phyloP scores from a whole-genome alignment of 352 stramenopile genomes.

The Globisporangium recalcitrans region DNA sequence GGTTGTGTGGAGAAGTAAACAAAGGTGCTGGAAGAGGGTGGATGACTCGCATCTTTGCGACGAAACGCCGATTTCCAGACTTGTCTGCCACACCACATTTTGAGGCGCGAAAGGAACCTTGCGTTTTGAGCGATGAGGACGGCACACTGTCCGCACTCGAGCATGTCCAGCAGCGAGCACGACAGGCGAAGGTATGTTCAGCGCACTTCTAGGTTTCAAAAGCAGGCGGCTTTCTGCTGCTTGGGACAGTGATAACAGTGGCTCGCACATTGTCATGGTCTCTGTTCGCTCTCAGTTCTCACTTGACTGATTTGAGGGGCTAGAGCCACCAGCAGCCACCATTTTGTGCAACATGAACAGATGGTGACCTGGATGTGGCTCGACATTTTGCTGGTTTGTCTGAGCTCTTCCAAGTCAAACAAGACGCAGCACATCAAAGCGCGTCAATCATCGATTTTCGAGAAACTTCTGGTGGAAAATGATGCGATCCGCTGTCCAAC shows the following conservation, averaged over 20 bases:
- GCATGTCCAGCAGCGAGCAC: too few relatives aligned
- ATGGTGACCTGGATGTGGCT: not conserved
- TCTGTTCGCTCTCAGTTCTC: not conserved
- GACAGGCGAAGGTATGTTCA: not conserved
- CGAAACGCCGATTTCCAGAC: not conserved
- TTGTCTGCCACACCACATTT: not conserved
- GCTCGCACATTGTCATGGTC: not conserved
- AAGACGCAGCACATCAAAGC: not conserved
- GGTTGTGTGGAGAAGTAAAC: not conserved
- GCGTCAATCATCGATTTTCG: slow-evolving; percentile 15
- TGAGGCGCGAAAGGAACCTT: not conserved
- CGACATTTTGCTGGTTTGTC: not conserved
- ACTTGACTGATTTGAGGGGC: not conserved
- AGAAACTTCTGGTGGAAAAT: slow-evolving; percentile 34
- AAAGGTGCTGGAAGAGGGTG: not conserved
- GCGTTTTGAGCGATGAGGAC: slow-evolving; percentile 7
- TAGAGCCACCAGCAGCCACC: not conserved
- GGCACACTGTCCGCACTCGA: too few relatives aligned
- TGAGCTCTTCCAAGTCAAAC: slow-evolving; percentile 2
- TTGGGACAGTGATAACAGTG: not conserved
- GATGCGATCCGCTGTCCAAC: slow-evolving; percentile 47
- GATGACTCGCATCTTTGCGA: slow-evolving; percentile 8
- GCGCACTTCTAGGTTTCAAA: not conserved
- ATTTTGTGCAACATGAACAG: not conserved
- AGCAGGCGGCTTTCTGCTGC: not conserved